A percentile compares a stretch with the other conserved stretches of the same genome.
Evolutionary conservation across 2,329 filamentous ascomycete genomes (phyloP).

Genomic region (Hortaea sp.): DNA sequence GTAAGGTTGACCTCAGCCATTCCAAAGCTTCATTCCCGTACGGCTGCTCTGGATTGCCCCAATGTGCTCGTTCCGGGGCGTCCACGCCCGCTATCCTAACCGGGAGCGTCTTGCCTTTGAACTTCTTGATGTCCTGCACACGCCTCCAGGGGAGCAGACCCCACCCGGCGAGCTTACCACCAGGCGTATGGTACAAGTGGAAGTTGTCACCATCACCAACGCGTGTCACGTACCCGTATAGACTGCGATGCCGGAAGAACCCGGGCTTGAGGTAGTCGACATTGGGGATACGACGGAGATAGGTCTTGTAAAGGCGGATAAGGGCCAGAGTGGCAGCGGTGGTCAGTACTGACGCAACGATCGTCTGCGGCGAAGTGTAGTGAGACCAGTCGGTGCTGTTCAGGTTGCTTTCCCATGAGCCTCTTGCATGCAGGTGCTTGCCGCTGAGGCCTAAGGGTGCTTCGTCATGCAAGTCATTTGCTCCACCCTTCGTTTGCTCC

Average conservation of each 20-base stretch:
- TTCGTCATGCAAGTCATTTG: slow-evolving; percentile 9
- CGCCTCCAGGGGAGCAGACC: slow-evolving; percentile 35
- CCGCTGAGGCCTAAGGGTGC: neutral
- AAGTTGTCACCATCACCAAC: slow-evolving; percentile 97
- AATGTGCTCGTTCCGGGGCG: slow-evolving; percentile 86
- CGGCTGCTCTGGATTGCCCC: slow-evolving; percentile 79
- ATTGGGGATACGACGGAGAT: slow-evolving; percentile 74
- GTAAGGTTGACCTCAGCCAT: slow-evolving; percentile 68
- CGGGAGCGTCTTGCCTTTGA: slow-evolving; percentile 53
- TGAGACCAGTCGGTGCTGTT: slow-evolving; percentile 43
- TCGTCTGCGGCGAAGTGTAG: slow-evolving; percentile 41
- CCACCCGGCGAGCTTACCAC: slow-evolving; percentile 81
- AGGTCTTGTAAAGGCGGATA: slow-evolving; percentile 54
- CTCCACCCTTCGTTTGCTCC: neutral
- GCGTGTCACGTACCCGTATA: slow-evolving; percentile 81
- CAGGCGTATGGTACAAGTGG: slow-evolving; percentile 86
- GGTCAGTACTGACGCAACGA: slow-evolving; percentile 35
- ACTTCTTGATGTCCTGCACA: slow-evolving; percentile 7
- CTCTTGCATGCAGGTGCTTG: slow-evolving; percentile 18
- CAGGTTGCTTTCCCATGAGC: slow-evolving; percentile 33
- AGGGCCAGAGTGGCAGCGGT: slow-evolving; percentile 46
- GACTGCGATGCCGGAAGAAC: slow-evolving; percentile 62
- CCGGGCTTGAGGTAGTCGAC: slow-evolving; percentile 63
- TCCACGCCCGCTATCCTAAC: slow-evolving; percentile 86
- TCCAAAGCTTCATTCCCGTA: slow-evolving; percentile 68